phyloP scores from a whole-genome alignment of 2,329 filamentous ascomycete species.

The Calonectria hawksworthii region DNA sequence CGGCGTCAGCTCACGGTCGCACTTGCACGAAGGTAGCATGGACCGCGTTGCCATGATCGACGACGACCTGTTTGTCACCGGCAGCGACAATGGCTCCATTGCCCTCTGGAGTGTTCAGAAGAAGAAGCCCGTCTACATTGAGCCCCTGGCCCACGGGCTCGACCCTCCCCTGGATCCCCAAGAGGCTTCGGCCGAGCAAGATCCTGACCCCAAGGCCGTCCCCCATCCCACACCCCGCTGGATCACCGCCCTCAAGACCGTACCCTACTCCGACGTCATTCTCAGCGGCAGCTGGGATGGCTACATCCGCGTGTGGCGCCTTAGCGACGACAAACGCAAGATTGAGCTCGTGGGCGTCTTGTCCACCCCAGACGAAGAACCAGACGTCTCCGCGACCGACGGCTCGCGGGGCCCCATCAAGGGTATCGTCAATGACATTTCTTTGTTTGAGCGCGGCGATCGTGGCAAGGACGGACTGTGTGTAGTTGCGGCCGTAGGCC shows the following conservation, averaged over 20 bases:
- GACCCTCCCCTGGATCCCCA: slow-evolving; percentile 78
- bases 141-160: slow-evolving; percentile 86
- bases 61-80: slow-evolving; percentile 91
- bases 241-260: slow-evolving; percentile 88
- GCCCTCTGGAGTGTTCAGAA: slow-evolving; percentile 91
- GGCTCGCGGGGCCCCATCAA: slow-evolving; percentile 61
- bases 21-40: slow-evolving; percentile 85
- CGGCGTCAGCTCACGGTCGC: slow-evolving; percentile 63
- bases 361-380: slow-evolving; percentile 54
- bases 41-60: slow-evolving; percentile 93
- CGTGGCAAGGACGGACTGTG: slow-evolving; percentile 83
- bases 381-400: slow-evolving; percentile 44
- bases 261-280: slow-evolving; percentile 92
- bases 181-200: slow-evolving; percentile 79
- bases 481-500: slow-evolving; percentile 87
- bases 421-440: slow-evolving; percentile 90
- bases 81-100: slow-evolving; percentile 90
- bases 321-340: slow-evolving; percentile 85
- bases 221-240: slow-evolving; percentile 81
- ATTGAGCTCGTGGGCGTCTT: slow-evolving; percentile 81
- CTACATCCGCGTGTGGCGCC: slow-evolving; percentile 84
- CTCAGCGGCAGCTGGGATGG: slow-evolving; percentile 95
- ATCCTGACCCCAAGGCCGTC: slow-evolving; percentile 72
- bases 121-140: slow-evolving; percentile 91
- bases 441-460: slow-evolving; percentile 87